Percentiles rank a stretch among this genome's conserved stretches.
phyloP scores from a whole-genome alignment of 176 grass and related monocot genomes.

The Oryza meridionalis region DNA sequence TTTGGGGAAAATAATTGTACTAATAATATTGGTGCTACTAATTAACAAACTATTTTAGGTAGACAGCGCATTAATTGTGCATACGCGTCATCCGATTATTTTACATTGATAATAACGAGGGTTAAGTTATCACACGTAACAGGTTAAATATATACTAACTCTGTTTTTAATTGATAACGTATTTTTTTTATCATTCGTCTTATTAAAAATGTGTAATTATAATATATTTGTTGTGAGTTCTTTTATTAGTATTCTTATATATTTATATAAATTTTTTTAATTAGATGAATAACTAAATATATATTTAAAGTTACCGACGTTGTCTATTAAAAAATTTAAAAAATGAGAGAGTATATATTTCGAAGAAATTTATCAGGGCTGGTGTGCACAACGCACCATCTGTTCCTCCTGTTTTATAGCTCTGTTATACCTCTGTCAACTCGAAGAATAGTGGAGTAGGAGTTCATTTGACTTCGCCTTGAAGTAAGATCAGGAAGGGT shows the following conservation, averaged over 20 bases:
- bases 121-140: background rate
- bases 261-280: too few relatives aligned
- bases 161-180: too few relatives aligned
- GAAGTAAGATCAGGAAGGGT: background rate
- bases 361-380: background rate
- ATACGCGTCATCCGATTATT: background rate
- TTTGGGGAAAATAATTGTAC: background rate
- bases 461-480: background rate
- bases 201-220: too few relatives aligned
- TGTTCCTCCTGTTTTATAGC: background rate
- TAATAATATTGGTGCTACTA: background rate
- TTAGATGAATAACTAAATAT: too few relatives aligned
- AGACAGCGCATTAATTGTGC: background rate
- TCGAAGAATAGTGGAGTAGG: background rate
- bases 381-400: background rate
- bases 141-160: too few relatives aligned
- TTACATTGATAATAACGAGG: background rate
- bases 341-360: background rate
- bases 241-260: too few relatives aligned
- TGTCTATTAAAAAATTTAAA: too few relatives aligned
- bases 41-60: background rate
- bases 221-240: too few relatives aligned
- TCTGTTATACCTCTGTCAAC: background rate
- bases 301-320: too few relatives aligned
- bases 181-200: too few relatives aligned